Percentiles rank a stretch among this genome's conserved stretches.
These are phyloP conservation scores for Candida maltosa DNA, from an alignment of 805 yeast species.

Conservation along the genomic window DNA sequence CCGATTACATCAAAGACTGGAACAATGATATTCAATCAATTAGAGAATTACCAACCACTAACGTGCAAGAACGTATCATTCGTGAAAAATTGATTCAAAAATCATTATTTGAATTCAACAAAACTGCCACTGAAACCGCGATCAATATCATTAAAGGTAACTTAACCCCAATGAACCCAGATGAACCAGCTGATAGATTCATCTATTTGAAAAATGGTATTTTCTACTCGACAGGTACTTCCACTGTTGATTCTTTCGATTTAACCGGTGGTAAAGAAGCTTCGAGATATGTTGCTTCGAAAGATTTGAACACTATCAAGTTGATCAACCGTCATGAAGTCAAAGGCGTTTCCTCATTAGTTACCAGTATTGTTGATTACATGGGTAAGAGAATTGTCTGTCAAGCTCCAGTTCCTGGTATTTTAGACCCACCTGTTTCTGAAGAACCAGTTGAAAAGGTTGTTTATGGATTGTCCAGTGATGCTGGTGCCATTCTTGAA, in stretches of 20 bases:
- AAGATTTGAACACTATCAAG: constrained; percentile 73
- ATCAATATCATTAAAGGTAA: constrained; percentile 72
- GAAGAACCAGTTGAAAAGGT: constrained; percentile 51
- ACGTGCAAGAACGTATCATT: constrained; percentile 63
- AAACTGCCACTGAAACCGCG: constrained; percentile 77
- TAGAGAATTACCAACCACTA: constrained; percentile 60
- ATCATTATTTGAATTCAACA: constrained; percentile 71
- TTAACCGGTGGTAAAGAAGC: constrained; percentile 80
- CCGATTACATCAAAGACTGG: constrained; percentile 69
- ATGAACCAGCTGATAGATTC: constrained; percentile 56
- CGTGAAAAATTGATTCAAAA: constrained; percentile 75
- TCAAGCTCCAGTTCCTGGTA: constrained; percentile 96
- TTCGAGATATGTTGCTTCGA: constrained; percentile 73
- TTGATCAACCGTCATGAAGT: constrained; percentile 65
- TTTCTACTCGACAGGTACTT: constrained; percentile 75
- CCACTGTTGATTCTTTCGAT: constrained; percentile 60
- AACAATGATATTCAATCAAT: constrained; percentile 87
- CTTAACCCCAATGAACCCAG: constrained; percentile 76
- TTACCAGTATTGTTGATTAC: constrained; percentile 86
- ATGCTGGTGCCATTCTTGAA: constrained; percentile 44
- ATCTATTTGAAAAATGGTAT: constrained; percentile 79
- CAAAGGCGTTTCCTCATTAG: constrained; percentile 62
- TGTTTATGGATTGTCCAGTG: constrained; percentile 73
- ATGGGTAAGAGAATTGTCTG: constrained; percentile 85
- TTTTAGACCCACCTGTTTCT: constrained; percentile 43